Conservation (phyloP, 2,329 filamentous ascomycete species). For the Calonectria pseudoturangicola region DNA sequence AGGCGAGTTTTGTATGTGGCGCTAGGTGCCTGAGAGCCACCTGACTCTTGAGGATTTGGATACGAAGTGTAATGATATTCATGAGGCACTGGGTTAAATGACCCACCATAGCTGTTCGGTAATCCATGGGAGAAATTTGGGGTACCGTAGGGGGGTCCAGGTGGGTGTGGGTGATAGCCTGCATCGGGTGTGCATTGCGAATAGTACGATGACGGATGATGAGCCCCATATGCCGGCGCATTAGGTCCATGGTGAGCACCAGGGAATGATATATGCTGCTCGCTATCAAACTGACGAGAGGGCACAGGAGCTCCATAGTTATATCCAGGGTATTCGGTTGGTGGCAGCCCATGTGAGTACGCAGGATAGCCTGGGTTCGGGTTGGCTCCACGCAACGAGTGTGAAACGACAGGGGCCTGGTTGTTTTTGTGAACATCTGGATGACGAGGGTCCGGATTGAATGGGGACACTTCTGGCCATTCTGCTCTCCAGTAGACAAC, state of each 20-base stretch:
- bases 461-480: constrained; percentile 86
- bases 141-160: constrained; percentile 29
- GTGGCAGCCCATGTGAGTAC: constrained; percentile 38
- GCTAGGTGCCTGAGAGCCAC: constrained; percentile 19
- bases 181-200: constrained; percentile 41
- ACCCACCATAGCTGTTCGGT: constrained; percentile 31
- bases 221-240: constrained; percentile 40
- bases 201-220: constrained; percentile 41
- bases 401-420: constrained; percentile 20
- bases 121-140: constrained; percentile 30
- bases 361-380: constrained; percentile 37
- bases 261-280: constrained; percentile 35
- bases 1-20: constrained; percentile 66
- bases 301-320: constrained; percentile 40
- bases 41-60: constrained; percentile 23
- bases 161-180: constrained; percentile 42
- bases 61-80: constrained; percentile 36
- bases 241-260: constrained; percentile 36
- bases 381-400: constrained; percentile 14
- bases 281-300: constrained; percentile 37
- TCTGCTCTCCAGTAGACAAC: constrained; percentile 88
- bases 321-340: constrained; percentile 43
- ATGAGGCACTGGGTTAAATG: constrained; percentile 15
- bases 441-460: constrained; percentile 75
- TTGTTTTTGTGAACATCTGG: constrained; percentile 44